Evolutionary conservation across 176 grass and related monocot species (phyloP).

Genomic region (Raddia guianensis): DNA sequence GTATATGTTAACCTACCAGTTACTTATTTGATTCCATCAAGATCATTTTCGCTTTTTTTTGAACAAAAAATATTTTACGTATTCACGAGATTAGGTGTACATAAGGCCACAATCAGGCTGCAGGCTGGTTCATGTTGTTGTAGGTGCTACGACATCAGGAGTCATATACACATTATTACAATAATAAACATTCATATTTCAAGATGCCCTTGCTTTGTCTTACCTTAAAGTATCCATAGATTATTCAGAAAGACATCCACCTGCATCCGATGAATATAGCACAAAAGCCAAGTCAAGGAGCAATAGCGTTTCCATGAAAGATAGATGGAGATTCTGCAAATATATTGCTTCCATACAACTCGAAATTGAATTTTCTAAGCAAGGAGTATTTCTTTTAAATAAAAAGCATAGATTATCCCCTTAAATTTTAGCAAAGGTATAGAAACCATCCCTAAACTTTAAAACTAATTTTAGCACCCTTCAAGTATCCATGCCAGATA

Average conservation of each 20-base stretch:
- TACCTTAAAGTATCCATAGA: conserved; percentile 27
- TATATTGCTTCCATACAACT: conserved; percentile 33
- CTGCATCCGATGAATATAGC: conserved; percentile 32
- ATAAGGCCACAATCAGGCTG: not conserved
- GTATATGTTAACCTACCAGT: not conserved
- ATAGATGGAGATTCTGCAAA: conserved; percentile 27
- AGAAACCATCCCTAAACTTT: too few relatives aligned
- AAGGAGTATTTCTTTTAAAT: not conserved
- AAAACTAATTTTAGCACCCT: too few relatives aligned
- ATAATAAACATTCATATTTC: not conserved
- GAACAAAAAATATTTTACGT: not conserved
- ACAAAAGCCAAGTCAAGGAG: conserved; percentile 31
- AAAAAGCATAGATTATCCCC: too few relatives aligned
- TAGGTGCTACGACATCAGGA: conserved; percentile 20
- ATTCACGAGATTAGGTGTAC: not conserved
- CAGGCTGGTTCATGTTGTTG: not conserved
- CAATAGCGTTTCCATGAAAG: not conserved
- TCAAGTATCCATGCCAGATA: too few relatives aligned
- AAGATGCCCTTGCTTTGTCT: conserved; percentile 23
- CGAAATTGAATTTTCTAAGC: conserved; percentile 16
- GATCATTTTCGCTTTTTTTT: not conserved
- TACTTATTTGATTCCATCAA: not conserved
- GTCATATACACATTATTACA: not conserved
- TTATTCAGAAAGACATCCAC: conserved; percentile 24
- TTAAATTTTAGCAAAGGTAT: too few relatives aligned